Percentiles rank a stretch among this genome's conserved stretches.
Evolutionary conservation across 1,139 yeast species (phyloP).

Genomic region (Diutina ranongensis): DNA sequence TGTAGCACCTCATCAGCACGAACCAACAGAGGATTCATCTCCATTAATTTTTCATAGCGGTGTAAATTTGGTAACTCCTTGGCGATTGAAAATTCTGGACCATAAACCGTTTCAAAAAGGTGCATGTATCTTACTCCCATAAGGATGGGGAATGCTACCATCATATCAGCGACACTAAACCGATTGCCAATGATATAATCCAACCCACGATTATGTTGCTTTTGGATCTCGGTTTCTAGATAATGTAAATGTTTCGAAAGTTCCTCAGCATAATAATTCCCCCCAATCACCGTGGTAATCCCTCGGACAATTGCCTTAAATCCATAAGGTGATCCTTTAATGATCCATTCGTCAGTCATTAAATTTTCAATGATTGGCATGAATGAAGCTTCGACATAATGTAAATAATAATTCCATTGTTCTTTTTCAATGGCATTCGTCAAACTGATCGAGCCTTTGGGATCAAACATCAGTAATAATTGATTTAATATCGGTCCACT

Average conservation of each 20-base stretch:
- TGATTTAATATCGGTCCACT: background rate
- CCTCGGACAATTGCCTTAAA: background rate
- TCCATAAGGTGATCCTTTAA: background rate
- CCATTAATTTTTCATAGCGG: background rate
- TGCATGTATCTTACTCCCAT: background rate
- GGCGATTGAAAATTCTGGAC: background rate
- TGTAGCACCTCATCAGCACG: background rate
- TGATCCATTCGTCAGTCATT: background rate
- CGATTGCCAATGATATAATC: background rate
- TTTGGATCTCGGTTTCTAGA: background rate
- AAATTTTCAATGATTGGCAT: background rate
- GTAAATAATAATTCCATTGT: background rate
- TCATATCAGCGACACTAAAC: background rate
- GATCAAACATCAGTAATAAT: background rate
- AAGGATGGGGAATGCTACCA: background rate
- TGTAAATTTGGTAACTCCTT: background rate
- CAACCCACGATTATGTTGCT: background rate
- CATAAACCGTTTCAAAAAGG: background rate
- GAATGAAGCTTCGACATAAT: background rate
- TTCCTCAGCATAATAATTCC: background rate
- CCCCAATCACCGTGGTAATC: background rate
- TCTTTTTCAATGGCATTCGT: background rate
- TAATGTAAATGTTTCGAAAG: background rate
- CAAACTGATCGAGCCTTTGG: background rate
- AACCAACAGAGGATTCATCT: constrained; percentile 3